Base-by-base conservation (phyloP, 169 alveolate genomes). In the Plasmodium gonderi region DNA sequence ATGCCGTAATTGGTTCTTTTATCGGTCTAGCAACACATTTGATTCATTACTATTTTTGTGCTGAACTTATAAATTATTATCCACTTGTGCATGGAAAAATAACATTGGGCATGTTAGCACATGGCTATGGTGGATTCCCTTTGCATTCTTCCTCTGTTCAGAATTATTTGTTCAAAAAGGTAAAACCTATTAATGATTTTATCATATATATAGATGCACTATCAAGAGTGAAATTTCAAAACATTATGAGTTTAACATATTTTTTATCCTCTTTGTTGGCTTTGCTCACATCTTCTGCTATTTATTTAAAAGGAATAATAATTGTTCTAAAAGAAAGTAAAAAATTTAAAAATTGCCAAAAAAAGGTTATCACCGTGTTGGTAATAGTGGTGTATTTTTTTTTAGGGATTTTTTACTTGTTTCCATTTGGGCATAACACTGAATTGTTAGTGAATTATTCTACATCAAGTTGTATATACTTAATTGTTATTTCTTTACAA, bases 261-360 rank as follows among this genome's bases (percentile, higher is more conserved):
- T 90, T 90, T 29, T 49, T 90, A 2, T 90, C 91, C 12, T 90
- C 67, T 79, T 11, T 78, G 23, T 31, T 42, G 26, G 72, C 80
- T 1, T 26, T 90, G 36, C 49, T 90, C n/a, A 90, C 40, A n/a
- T 64, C 91, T 20, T 76, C 76, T 40, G 72, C 91, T 77, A 29
- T 90, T 23, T 42, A 77, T 78, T 65, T 90, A 79, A 90, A 90
- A 79, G 90, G 89, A 23, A 45, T 78, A 64, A 33, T 90, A 60
- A 9, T 90, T 3, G 74, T 77, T 20, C 72, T 90, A 23, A 90
- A 90, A 69, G 94, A 90, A 36, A 64, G 94, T 90, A 54, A 49
- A 64, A 65, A 29, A 65, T 90, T 90, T 76, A 76, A 36, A 90
- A 68, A 68, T 1, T 14, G 17, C n/a, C 44, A 65, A 38, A 90